Conservation (phyloP, 345 rosid species). For the Euphorbia peplus region DNA sequence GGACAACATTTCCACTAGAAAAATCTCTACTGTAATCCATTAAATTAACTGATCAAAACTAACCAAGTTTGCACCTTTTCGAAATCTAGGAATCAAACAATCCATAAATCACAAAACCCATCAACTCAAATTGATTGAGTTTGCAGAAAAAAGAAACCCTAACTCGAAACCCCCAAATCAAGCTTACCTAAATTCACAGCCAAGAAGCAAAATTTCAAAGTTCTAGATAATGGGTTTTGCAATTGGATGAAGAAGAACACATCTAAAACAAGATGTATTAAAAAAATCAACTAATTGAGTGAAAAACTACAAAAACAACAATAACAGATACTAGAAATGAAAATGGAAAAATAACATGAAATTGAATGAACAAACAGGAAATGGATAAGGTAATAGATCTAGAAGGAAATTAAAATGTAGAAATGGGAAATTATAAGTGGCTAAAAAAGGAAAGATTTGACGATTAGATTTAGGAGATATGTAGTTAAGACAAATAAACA, state of each 20-base stretch:
- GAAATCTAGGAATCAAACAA: conserved; percentile 9
- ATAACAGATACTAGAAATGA: neutral
- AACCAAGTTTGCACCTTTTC: neutral
- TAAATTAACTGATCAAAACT: neutral
- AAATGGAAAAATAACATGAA: neutral
- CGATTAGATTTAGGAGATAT: conserved; percentile 3
- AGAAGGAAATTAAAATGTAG: neutral
- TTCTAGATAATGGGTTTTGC: conserved; percentile 27
- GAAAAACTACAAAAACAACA: conserved; percentile 1
- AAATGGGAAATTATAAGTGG: neutral
- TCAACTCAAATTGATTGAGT: conserved; percentile 1
- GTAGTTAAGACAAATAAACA: neutral
- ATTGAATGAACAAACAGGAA: neutral
- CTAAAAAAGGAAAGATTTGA: neutral
- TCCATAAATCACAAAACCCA: conserved; percentile 4
- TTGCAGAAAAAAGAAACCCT: conserved; percentile 33
- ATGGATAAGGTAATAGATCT: conserved; percentile 9
- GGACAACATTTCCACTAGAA: conserved; percentile 56
- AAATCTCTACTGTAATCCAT: conserved; percentile 55
- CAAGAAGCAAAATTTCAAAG: conserved; percentile 13
- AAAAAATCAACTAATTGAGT: neutral
- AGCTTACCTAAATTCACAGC: conserved; percentile 16
- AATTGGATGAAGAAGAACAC: conserved; percentile 13
- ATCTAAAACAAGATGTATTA: neutral
- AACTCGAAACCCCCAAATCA: conserved; percentile 3